phyloP scores from a whole-genome alignment of 306 rosid genomes.

The Gastrolobium villosum region DNA sequence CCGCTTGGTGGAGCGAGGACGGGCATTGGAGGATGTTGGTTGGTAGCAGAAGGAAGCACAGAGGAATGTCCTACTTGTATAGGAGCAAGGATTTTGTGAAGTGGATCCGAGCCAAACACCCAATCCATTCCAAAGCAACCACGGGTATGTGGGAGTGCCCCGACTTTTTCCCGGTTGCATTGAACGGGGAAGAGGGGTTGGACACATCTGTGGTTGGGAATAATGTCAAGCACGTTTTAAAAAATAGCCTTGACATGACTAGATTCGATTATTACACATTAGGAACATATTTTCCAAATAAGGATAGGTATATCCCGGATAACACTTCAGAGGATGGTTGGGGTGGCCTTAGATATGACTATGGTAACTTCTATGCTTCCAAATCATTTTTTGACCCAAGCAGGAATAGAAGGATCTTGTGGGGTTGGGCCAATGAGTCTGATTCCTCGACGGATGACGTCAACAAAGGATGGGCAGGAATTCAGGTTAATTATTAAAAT shows the following conservation, averaged over 20 bases:
- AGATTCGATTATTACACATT: constrained; percentile 83
- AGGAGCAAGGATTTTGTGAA: constrained; percentile 63
- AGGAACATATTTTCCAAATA: constrained; percentile 53
- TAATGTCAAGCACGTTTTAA: constrained; percentile 66
- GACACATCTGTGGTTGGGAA: constrained; percentile 61
- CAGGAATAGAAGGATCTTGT: constrained; percentile 68
- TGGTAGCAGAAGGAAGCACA: constrained; percentile 62
- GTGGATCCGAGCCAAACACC: constrained; percentile 77
- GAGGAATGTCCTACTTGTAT: constrained; percentile 75
- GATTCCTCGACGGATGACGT: constrained; percentile 51
- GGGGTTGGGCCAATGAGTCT: constrained; percentile 98
- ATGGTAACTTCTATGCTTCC: constrained; percentile 93
- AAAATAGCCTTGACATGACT: constrained; percentile 77
- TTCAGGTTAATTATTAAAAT: constrained; percentile 58
- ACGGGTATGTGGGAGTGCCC: constrained; percentile 99
- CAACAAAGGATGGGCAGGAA: constrained; percentile 90
- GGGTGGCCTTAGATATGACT: constrained; percentile 84
- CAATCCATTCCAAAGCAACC: constrained; percentile 56
- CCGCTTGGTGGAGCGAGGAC: constrained; percentile 68
- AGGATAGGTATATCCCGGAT: constrained; percentile 69
- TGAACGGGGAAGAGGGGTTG: constrained; percentile 52
- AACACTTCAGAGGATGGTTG: constrained; percentile 68
- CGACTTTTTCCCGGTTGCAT: constrained; percentile 73
- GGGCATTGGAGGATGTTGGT: constrained; percentile 73
- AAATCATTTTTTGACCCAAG: constrained; percentile 78